Evolutionary conservation across 2,329 filamentous ascomycete species (phyloP), one percentile per base, ranked within the genome.

Genomic region (Aschersonia sp.): DNA sequence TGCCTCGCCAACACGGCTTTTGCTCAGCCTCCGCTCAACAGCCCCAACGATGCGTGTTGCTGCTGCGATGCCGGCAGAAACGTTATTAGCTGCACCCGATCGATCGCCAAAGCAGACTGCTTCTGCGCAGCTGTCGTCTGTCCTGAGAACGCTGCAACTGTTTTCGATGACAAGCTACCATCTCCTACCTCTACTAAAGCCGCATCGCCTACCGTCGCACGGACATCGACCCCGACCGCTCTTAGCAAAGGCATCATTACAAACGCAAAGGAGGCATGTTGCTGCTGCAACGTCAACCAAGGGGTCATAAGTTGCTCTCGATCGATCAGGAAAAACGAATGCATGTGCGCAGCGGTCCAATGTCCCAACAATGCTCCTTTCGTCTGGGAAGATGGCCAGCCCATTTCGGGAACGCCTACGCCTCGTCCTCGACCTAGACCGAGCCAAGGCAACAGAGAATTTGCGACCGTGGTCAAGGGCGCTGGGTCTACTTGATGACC

Each of bases 1-100:
- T 44, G 32, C 47, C 48, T 52, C 30, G 44, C 40, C 45, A 32
- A 40, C n/a, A 14, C n/a, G 12, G 45, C 11, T 22, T 5, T 44
- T n/a, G 51, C 48, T 10, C 41, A 46, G 12, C 46, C 47, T 5
- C 22, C 48, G n/a, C 11, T 22, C 9, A 32, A 35, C 14, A n/a
- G 44, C 32, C 35, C 53, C n/a, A 49, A 32, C 12, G 37, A 54
- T 37, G 47, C 49, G 8, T 65, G 61, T 57, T 65, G 62, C 56
- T 65, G 62, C 57, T 65, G 62, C 52, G 56, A 64, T 44, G 49
- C 57, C 10, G 49, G 50, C 7, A 45, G 47, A 6, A 43, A 41
- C 6, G 53, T 49, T 45, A 59, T 61, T 29, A 49, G 53, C 46
- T 65, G 62, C 52, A 50, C 48, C n/a, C 40, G 45, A 9, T 22